phyloP scores from a whole-genome alignment of 495 filamentous ascomycete species.

The Neurospora sublineolata region DNA sequence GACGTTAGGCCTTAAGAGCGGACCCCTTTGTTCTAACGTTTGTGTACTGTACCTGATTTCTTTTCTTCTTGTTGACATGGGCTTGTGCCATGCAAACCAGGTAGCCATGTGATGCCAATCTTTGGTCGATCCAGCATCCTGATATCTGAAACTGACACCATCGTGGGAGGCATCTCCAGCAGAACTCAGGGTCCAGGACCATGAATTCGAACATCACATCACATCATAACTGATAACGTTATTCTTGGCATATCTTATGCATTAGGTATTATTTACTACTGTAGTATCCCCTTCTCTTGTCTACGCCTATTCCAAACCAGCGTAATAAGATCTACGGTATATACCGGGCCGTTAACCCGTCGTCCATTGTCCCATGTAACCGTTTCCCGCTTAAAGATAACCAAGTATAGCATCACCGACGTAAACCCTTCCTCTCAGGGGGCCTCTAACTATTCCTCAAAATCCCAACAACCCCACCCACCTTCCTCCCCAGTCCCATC shows the following conservation, averaged over 20 bases:
- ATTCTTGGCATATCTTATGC: background rate
- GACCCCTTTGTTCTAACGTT: background rate
- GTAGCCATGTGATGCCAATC: background rate
- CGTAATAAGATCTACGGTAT: background rate
- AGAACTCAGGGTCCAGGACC: background rate
- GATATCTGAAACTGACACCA: background rate
- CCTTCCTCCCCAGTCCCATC: slow-evolving; percentile 24
- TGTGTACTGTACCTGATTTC: background rate
- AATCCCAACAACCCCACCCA: slow-evolving; percentile 29
- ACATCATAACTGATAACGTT: background rate
- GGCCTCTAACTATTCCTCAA: slow-evolving; percentile 25
- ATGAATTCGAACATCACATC: background rate
- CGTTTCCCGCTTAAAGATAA: background rate
- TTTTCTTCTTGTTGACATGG: background rate
- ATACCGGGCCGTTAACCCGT: background rate
- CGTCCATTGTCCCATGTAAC: background rate
- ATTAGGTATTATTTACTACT: background rate
- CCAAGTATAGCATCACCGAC: background rate
- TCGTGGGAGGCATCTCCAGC: background rate
- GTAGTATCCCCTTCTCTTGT: background rate
- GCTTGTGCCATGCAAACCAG: background rate
- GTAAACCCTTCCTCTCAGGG: background rate
- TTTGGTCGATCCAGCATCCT: background rate
- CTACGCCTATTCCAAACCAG: background rate
- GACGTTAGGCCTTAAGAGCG: background rate